These are phyloP conservation scores for Chaetomium sp. DNA, from an alignment of 2,329 filamentous ascomycete species.

Conservation along the genomic window DNA sequence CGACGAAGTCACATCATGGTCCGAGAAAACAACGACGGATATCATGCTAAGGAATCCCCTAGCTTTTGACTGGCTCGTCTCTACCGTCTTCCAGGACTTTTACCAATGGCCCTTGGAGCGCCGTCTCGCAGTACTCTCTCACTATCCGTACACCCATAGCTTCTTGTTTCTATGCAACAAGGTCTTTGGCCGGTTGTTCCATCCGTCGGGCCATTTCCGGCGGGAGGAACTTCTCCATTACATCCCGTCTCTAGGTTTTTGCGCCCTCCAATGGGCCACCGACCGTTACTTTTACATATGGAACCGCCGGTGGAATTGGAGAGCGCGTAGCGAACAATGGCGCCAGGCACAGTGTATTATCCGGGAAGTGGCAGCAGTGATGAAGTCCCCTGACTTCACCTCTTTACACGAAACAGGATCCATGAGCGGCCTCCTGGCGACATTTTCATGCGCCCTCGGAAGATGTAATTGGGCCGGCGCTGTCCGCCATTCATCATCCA, in stretches of 20 bases:
- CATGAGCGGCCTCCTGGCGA: too few relatives aligned
- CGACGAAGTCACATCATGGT: background rate
- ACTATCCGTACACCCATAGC: background rate
- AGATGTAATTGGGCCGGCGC: too few relatives aligned
- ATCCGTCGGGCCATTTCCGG: background rate
- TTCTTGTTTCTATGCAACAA: background rate
- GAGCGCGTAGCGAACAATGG: too few relatives aligned
- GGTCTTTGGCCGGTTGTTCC: background rate
- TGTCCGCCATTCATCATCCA: background rate
- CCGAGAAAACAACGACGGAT: too few relatives aligned
- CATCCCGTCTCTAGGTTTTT: background rate
- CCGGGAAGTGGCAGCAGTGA: background rate
- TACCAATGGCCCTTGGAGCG: background rate
- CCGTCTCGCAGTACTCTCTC: background rate
- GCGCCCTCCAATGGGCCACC: background rate
- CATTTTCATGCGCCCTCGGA: too few relatives aligned
- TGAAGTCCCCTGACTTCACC: too few relatives aligned
- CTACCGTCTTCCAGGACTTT: constrained; percentile 1
- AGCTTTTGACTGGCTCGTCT: background rate
- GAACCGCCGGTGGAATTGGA: background rate
- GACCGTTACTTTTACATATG: background rate
- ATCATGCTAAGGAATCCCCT: background rate
- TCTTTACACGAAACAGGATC: too few relatives aligned
- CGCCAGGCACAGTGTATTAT: background rate
- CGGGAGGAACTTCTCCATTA: background rate